Percentiles rank a stretch among this genome's conserved stretches.
These are phyloP conservation scores for Exserohilum rostratum DNA, from an alignment of 2,329 filamentous ascomycete species.

Conservation along the genomic window DNA sequence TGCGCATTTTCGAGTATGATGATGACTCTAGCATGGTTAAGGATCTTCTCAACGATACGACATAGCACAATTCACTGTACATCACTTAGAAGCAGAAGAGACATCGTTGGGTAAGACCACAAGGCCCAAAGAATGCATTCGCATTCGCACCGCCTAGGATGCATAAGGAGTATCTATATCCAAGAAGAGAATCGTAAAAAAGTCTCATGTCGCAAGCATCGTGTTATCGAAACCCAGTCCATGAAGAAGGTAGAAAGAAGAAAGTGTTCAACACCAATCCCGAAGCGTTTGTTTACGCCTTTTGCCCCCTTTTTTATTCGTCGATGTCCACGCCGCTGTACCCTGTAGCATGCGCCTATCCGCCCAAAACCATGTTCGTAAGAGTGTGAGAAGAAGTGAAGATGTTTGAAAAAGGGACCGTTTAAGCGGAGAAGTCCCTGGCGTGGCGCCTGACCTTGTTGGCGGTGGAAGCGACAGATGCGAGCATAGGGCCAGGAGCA, in stretches of 20 bases:
- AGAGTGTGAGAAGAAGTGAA: neutral
- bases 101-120: neutral
- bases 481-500: conserved; percentile 32
- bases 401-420: neutral
- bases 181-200: conserved; percentile 9
- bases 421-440: conserved; percentile 35
- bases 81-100: neutral
- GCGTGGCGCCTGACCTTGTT: conserved; percentile 25
- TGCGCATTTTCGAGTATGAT: neutral
- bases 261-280: neutral
- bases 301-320: no score
- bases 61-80: no score
- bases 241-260: neutral
- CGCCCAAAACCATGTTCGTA: neutral
- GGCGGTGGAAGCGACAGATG: conserved; percentile 23
- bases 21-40: neutral
- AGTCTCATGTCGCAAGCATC: conserved; percentile 1
- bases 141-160: neutral
- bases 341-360: neutral
- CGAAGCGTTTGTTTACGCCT: neutral
- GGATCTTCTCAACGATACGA: no score
- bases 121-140: conserved; percentile 1
- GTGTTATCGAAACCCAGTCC: conserved; percentile 2
- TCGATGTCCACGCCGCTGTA: neutral
- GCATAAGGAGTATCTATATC: neutral